A percentile compares a stretch with the other conserved stretches of the same genome.
phyloP scores from a whole-genome alignment of 306 rosid genomes.

The Luffa aegyptiaca region DNA sequence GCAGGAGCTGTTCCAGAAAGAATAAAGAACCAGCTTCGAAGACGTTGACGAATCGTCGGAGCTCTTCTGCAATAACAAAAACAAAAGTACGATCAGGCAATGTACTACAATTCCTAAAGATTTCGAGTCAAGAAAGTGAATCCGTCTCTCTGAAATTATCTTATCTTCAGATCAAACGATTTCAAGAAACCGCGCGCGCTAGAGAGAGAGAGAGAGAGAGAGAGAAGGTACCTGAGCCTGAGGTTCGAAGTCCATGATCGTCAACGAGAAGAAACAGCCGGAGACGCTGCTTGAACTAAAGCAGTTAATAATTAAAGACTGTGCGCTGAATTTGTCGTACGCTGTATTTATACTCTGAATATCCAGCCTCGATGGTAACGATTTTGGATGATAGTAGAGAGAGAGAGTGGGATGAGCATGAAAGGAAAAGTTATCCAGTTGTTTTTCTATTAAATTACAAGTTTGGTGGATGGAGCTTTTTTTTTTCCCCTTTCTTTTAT shows the following conservation, averaged over 20 bases:
- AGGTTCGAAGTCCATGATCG: constrained; percentile 4
- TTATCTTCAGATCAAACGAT: not conserved
- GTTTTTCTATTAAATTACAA: too few species aligned
- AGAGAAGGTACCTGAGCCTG: not conserved
- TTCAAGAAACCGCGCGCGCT: not conserved
- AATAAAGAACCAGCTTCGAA: constrained; percentile 25
- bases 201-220: not conserved
- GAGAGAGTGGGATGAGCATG: not conserved
- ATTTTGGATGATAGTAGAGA: not conserved
- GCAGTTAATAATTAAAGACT: not conserved
- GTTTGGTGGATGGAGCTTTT: too few species aligned
- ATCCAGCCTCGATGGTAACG: not conserved
- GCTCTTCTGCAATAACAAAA: not conserved
- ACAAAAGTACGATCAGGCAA: not conserved
- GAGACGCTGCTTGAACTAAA: not conserved
- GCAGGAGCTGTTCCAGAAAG: constrained; percentile 43
- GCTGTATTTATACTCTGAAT: not conserved
- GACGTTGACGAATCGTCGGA: constrained; percentile 3
- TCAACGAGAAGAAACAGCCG: not conserved
- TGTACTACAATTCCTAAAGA: not conserved
- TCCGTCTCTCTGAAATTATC: not conserved
- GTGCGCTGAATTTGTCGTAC: not conserved
- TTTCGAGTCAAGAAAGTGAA: not conserved
- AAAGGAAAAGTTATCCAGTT: not conserved
- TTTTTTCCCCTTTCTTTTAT: too few species aligned